phyloP scores from a whole-genome alignment of 2,329 filamentous ascomycete genomes.

The Basipetospora chlamydospora region DNA sequence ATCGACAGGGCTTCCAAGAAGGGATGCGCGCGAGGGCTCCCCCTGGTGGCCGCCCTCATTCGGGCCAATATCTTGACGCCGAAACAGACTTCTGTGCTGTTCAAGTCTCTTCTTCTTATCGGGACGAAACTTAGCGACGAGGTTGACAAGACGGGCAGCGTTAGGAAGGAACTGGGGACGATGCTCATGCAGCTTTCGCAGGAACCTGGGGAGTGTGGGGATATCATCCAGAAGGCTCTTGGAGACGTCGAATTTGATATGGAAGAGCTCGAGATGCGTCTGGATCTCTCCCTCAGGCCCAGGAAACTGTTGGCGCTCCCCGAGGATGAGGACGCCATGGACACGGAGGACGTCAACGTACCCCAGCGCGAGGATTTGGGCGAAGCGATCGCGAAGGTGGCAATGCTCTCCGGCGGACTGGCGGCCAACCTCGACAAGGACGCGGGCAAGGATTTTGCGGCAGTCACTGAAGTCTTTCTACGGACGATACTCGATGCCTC shows the following conservation, averaged over 20 bases:
- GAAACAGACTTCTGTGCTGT: conserved; percentile 47
- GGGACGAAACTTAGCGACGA: conserved; percentile 42
- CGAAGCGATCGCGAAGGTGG: conserved; percentile 23
- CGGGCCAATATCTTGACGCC: conserved; percentile 45
- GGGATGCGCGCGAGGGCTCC: conserved; percentile 40
- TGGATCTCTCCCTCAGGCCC: conserved; percentile 55
- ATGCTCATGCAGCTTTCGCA: conserved; percentile 53
- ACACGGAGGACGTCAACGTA: conserved; percentile 15
- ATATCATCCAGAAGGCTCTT: conserved; percentile 53
- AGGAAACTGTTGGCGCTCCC: conserved; percentile 31
- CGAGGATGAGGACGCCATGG: conserved; percentile 37
- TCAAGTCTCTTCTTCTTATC: conserved; percentile 49
- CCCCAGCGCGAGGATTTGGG: conserved; percentile 22
- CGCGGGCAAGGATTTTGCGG: conserved; percentile 37
- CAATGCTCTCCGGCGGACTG: conserved; percentile 20
- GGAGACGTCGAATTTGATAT: conserved; percentile 56
- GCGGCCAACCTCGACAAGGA: conserved; percentile 38
- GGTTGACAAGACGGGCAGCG: conserved; percentile 36
- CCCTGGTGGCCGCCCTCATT: conserved; percentile 47
- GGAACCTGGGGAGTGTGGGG: conserved; percentile 39
- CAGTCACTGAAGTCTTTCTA: conserved; percentile 45
- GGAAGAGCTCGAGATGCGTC: conserved; percentile 57
- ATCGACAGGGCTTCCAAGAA: conserved; percentile 47
- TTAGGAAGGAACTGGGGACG: conserved; percentile 50
- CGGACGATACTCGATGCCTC: conserved; percentile 26